phyloP scores from a whole-genome alignment of 169 alveolate genomes.

The Cryptosporidium sp. region DNA sequence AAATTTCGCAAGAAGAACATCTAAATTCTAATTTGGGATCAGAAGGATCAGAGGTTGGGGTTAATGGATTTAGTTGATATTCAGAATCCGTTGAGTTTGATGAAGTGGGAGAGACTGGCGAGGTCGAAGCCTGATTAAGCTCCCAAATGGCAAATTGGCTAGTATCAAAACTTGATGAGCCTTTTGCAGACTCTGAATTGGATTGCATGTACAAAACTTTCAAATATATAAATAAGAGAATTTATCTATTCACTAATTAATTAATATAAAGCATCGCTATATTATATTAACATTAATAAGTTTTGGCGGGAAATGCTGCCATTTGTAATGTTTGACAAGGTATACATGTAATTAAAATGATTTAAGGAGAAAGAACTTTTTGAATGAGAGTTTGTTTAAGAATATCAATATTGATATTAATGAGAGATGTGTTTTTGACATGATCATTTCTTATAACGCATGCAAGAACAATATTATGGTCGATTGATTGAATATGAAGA shows the following conservation, averaged over 20 bases:
- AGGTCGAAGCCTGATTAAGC: background rate
- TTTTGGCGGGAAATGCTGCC: background rate
- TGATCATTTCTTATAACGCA: slow-evolving; percentile 62
- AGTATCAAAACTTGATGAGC: background rate
- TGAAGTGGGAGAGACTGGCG: background rate
- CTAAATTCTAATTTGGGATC: background rate
- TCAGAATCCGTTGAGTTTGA: background rate
- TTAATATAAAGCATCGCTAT: background rate
- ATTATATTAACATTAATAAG: background rate
- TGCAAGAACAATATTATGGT: slow-evolving; percentile 46
- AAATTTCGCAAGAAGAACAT: slow-evolving; percentile 49
- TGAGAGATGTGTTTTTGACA: slow-evolving; percentile 8
- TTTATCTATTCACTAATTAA: background rate
- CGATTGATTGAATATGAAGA: slow-evolving; percentile 24
- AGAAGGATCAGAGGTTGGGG: background rate
- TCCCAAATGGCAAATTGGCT: background rate
- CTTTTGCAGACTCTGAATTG: background rate
- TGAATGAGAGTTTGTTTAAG: slow-evolving; percentile 23
- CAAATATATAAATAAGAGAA: background rate
- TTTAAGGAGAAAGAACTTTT: background rate
- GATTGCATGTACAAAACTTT: background rate
- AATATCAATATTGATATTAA: slow-evolving; percentile 54
- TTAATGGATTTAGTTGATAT: background rate
- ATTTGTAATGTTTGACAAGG: background rate
- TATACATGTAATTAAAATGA: background rate